phyloP scores from a whole-genome alignment of 345 rosid species.

The Rhodamnia rubescens region DNA sequence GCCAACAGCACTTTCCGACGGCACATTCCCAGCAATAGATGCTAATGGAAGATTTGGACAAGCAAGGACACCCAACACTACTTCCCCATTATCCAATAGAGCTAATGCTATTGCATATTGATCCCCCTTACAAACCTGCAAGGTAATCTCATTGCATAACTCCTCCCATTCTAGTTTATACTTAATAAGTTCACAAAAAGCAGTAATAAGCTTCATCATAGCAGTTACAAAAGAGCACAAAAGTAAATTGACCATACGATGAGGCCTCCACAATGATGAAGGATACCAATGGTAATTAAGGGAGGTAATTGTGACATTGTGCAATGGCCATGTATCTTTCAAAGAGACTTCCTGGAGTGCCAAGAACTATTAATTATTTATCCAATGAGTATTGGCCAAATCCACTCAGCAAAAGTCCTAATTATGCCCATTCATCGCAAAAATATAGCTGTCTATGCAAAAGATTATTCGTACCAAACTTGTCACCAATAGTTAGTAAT shows the following conservation, averaged over 20 bases:
- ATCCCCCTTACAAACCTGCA: slow-evolving; percentile 72
- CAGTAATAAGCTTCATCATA: background rate
- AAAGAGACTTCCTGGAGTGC: background rate
- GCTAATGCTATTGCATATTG: slow-evolving; percentile 92
- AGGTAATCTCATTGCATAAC: background rate
- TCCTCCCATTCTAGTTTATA: background rate
- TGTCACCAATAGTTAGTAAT: background rate
- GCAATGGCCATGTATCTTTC: background rate
- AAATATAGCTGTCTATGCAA: background rate
- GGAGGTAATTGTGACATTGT: background rate
- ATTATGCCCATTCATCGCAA: background rate
- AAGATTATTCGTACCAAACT: background rate
- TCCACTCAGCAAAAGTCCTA: background rate
- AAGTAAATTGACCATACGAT: background rate
- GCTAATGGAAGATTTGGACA: slow-evolving; percentile 89
- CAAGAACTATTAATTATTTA: background rate
- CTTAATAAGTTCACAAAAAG: background rate
- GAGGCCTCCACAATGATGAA: background rate
- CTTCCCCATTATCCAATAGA: slow-evolving; percentile 79
- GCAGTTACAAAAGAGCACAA: background rate
- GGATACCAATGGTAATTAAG: background rate
- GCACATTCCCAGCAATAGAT: slow-evolving; percentile 22
- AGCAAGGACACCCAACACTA: slow-evolving; percentile 84
- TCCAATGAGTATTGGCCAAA: background rate
- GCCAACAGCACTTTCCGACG: slow-evolving; percentile 31